Percentiles rank a stretch among this genome's conserved stretches.
These are phyloP conservation scores for Zygoascus sp. DNA, from an alignment of 1,139 yeast genomes.

Conservation along the genomic window DNA sequence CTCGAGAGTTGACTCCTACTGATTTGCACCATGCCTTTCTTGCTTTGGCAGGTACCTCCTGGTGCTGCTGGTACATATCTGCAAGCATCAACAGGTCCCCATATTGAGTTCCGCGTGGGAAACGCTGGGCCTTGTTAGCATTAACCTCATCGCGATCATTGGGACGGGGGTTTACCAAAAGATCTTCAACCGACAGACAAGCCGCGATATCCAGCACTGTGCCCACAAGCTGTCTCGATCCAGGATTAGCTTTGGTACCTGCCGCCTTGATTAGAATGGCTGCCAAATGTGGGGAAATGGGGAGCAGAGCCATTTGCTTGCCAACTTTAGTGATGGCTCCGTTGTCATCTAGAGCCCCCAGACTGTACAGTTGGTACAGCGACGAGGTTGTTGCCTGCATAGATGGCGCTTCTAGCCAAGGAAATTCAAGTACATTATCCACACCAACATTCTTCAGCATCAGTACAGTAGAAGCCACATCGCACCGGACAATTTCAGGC, in stretches of 20 bases:
- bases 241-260: slow-evolving; percentile 43
- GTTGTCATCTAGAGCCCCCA: slow-evolving; percentile 70
- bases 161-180: slow-evolving; percentile 72
- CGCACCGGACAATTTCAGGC: slow-evolving; percentile 86
- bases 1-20: slow-evolving; percentile 68
- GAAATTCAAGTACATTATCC: slow-evolving; percentile 77
- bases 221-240: slow-evolving; percentile 33
- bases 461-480: slow-evolving; percentile 75
- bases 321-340: slow-evolving; percentile 80
- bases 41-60: slow-evolving; percentile 42
- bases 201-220: slow-evolving; percentile 85
- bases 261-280: slow-evolving; percentile 74
- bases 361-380: slow-evolving; percentile 66
- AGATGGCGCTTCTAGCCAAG: slow-evolving; percentile 92
- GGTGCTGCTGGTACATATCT: slow-evolving; percentile 65
- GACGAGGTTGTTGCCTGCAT: slow-evolving; percentile 72
- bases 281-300: slow-evolving; percentile 88
- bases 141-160: slow-evolving; percentile 80
- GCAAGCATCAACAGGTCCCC: slow-evolving; percentile 86
- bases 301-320: slow-evolving; percentile 77
- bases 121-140: slow-evolving; percentile 42
- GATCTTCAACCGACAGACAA: slow-evolving; percentile 87
- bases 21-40: slow-evolving; percentile 80
- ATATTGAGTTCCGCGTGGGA: slow-evolving; percentile 62
- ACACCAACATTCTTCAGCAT: slow-evolving; percentile 81